Conservation (phyloP, 352 stramenopile species). For the Phytopythium litorale region DNA sequence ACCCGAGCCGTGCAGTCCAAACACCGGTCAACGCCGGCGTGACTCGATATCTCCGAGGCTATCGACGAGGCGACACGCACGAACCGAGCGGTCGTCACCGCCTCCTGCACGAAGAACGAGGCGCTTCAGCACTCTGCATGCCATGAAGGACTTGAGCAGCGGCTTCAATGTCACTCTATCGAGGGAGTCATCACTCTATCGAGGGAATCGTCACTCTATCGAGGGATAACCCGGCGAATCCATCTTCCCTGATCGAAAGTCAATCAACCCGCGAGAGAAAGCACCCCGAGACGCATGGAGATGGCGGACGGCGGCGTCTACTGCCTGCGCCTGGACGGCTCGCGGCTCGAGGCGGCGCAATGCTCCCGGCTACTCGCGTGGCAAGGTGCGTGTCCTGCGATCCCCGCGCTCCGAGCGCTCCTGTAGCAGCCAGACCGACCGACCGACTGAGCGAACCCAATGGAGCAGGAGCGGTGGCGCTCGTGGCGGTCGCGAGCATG, state of each 20-base stretch:
- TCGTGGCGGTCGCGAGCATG: constrained; percentile 3
- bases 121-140: too few species aligned
- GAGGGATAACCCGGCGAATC: not conserved
- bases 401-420: not conserved
- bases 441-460: not conserved
- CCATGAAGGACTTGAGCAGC: too few species aligned
- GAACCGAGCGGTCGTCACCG: too few species aligned
- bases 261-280: not conserved
- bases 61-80: too few species aligned
- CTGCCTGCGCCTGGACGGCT: constrained; percentile 6
- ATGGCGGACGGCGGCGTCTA: constrained; percentile 1
- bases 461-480: not conserved
- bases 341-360: constrained; percentile 4
- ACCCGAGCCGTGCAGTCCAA: too few species aligned
- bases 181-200: not conserved
- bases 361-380: constrained; percentile 1
- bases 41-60: too few species aligned
- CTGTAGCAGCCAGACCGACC: not conserved
- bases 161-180: not conserved
- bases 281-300: not conserved
- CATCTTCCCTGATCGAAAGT: too few species aligned
- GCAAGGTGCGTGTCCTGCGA: not conserved
- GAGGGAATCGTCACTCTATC: not conserved
- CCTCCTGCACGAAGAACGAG: too few species aligned
- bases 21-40: too few species aligned